A percentile compares a stretch with the other conserved stretches of the same genome.
Evolutionary conservation across 1,284 basidiomycete genomes (phyloP).

Genomic region (Ustilago xerochloae): DNA sequence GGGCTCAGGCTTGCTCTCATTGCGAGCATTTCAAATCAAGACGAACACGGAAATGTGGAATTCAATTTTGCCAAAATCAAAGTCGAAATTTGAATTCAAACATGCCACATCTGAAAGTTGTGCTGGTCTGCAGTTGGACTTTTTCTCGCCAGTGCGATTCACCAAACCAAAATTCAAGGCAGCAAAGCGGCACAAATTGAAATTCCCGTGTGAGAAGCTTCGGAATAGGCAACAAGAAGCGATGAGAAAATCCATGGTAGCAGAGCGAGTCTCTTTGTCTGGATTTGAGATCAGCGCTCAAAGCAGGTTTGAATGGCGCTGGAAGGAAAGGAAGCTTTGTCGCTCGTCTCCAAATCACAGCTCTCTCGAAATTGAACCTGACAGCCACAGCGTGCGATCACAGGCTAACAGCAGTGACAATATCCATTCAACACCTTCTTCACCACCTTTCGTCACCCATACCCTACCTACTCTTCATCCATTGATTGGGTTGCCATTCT

Average conservation of each 20-base stretch:
- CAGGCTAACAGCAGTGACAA: not conserved
- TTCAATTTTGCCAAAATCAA: not conserved
- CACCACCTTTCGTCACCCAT: not conserved
- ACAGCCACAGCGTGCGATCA: conserved; percentile 4
- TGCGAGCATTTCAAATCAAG: not conserved
- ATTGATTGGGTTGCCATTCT: conserved; percentile 19
- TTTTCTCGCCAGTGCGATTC: not conserved
- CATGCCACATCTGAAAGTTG: not conserved
- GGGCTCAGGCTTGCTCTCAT: not conserved
- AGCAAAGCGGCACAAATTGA: conserved; percentile 15
- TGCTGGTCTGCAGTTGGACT: conserved; percentile 8
- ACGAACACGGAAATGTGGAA: not conserved
- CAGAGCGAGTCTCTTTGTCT: no score
- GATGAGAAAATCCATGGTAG: no score
- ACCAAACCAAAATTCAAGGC: not conserved
- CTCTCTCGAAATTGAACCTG: not conserved
- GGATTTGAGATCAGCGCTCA: not conserved
- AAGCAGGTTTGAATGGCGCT: not conserved
- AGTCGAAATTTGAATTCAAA: conserved; percentile 9
- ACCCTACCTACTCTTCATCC: conserved; percentile 1
- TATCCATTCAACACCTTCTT: not conserved
- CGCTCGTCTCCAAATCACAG: not conserved
- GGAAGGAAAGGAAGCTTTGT: conserved; percentile 6
- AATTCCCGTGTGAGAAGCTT: not conserved
- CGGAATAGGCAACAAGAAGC: not conserved